phyloP scores from a whole-genome alignment of 2,329 filamentous ascomycete genomes.

The Huntiella savannae region DNA sequence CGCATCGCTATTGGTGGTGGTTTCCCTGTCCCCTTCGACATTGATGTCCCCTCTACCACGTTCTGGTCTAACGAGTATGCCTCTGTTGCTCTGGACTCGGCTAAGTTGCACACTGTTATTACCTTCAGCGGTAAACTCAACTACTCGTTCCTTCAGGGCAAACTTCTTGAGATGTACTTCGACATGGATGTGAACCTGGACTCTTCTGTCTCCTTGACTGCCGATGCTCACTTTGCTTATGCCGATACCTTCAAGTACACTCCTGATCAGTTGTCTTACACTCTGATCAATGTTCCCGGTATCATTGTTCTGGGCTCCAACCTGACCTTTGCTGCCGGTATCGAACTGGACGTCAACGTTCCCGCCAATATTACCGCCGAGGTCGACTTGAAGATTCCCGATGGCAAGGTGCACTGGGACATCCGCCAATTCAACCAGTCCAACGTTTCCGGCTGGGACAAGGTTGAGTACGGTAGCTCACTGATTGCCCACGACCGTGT shows the following conservation, averaged over 20 bases:
- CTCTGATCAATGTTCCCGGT: slow-evolving; percentile 21
- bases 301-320: slow-evolving; percentile 21
- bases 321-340: slow-evolving; percentile 20
- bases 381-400: slow-evolving; percentile 17
- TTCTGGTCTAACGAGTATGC: slow-evolving; percentile 18
- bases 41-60: slow-evolving; percentile 11
- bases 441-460: slow-evolving; percentile 18
- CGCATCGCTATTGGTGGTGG: not conserved
- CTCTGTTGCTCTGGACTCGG: slow-evolving; percentile 19
- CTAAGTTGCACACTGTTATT: slow-evolving; percentile 19
- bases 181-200: slow-evolving; percentile 23
- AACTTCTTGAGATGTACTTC: slow-evolving; percentile 18
- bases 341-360: slow-evolving; percentile 19
- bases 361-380: slow-evolving; percentile 17
- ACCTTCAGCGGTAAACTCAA: slow-evolving; percentile 24
- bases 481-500: slow-evolving; percentile 19
- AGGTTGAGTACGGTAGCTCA: slow-evolving; percentile 18
- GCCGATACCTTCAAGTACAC: slow-evolving; percentile 19
- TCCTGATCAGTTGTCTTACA: slow-evolving; percentile 19
- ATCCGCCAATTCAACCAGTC: slow-evolving; percentile 17
- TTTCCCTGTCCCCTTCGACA: slow-evolving; percentile 1
- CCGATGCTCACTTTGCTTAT: slow-evolving; percentile 19
- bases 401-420: slow-evolving; percentile 23
- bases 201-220: slow-evolving; percentile 20
- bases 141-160: not conserved